Base-by-base conservation (phyloP, 176 grass and related monocot genomes). In the Oryza glumipatula region DNA sequence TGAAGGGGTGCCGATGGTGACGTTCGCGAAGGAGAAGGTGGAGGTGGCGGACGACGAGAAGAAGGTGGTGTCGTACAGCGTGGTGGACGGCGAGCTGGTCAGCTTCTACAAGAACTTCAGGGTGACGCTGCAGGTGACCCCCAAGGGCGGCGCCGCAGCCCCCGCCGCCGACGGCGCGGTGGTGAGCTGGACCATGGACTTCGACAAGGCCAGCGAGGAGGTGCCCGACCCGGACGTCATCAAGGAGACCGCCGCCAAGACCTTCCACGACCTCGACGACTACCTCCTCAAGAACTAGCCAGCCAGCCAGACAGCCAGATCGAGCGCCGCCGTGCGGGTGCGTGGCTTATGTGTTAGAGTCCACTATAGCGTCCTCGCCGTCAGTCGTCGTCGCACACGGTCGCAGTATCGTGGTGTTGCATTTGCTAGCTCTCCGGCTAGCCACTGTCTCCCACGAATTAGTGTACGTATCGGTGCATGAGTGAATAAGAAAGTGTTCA, bases 21-120 rank as follows among this genome's bases (percentile, higher is more conserved):
- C 91, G 16, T 98, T 95, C 77, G 85, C 91, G 16, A 94, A 95
- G 96, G 91, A 98, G 89, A 95, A 90, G 91, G 22, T 95, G 68
- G 93, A 98, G 80, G 22, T 58, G 23, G 91, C 73, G 15, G 93
- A 98, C 45, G 87, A 88, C 33, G 89, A 87, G 81, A 94, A 94
- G 36, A 95, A 86, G 83, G 39, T 90, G 82, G 89, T 95, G 73
- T 54, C 86, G 0, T 98, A 95, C 86, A 92, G 78, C 78, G 91
- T 98, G 70, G 83, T 98, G 81, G 96, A 94, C 36, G 96, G 93
- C 24, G 96, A 98, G 85, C 83, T 98, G 39, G 38, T 71, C 11
- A 66, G 22, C 77, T 87, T 83, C 58, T 95, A 92, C 91, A 98
- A 92, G 74, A 95, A 78, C 72, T 89, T 95, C 83, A 98, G 74